A percentile compares a stretch with the other conserved stretches of the same genome.
phyloP scores from a whole-genome alignment of 768 basidiomycete species.

The Hydnomerulius pinastri region DNA sequence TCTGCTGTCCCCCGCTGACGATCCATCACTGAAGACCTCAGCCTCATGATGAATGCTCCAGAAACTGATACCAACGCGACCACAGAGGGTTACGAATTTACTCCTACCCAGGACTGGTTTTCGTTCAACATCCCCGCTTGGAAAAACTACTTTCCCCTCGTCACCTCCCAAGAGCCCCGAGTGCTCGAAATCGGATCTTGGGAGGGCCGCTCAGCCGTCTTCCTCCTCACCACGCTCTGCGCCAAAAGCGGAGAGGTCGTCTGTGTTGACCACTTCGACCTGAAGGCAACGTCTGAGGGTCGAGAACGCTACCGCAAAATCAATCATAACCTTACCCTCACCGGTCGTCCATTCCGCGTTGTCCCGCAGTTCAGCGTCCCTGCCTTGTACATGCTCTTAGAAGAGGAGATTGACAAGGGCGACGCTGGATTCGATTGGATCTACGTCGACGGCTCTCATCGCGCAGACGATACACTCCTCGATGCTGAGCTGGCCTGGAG shows the following conservation, averaged over 20 bases:
- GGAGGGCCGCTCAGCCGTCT: conserved; percentile 65
- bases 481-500: conserved; percentile 63
- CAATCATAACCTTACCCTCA: conserved; percentile 47
- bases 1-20: too few species aligned
- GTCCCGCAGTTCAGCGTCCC: conserved; percentile 55
- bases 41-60: conserved; percentile 13
- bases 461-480: conserved; percentile 60
- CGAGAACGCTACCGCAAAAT: conserved; percentile 45
- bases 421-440: conserved; percentile 57
- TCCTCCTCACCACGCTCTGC: conserved; percentile 52
- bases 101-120: conserved; percentile 59
- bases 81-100: conserved; percentile 40
- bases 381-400: conserved; percentile 46
- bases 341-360: conserved; percentile 47
- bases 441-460: conserved; percentile 61
- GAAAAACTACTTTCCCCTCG: conserved; percentile 41
- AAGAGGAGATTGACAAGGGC: conserved; percentile 41
- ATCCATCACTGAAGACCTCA: background rate
- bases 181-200: conserved; percentile 61
- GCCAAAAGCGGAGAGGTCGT: conserved; percentile 44
- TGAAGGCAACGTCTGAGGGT: conserved; percentile 49
- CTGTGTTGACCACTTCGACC: conserved; percentile 63
- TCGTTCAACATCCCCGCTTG: conserved; percentile 45
- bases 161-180: conserved; percentile 42
- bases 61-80: conserved; percentile 1